phyloP scores from a whole-genome alignment of 2,329 filamentous ascomycete species.

The Diaporthe capsici region DNA sequence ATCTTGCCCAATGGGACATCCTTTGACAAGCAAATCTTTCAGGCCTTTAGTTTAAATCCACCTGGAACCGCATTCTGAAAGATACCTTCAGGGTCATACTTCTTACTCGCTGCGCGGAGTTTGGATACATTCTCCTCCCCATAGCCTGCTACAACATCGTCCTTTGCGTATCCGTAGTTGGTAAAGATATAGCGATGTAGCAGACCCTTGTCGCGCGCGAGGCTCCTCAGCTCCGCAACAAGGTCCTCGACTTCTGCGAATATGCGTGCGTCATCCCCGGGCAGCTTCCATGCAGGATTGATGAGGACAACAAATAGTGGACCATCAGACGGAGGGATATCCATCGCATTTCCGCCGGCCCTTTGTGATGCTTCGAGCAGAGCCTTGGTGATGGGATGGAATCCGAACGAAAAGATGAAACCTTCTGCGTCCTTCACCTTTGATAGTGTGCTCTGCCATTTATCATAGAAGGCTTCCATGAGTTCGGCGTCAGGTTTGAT shows the following conservation, averaged over 20 bases:
- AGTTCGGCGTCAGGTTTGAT: slow-evolving; percentile 35
- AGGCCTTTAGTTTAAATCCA: slow-evolving; percentile 36
- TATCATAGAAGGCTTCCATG: slow-evolving; percentile 42
- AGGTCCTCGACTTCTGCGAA: slow-evolving; percentile 37
- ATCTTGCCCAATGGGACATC: too few relatives aligned
- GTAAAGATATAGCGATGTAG: slow-evolving; percentile 43
- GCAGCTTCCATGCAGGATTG: slow-evolving; percentile 44
- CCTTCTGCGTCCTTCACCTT: slow-evolving; percentile 42
- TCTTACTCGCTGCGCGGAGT: neutral
- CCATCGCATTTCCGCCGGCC: slow-evolving; percentile 44
- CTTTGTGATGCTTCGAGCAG: slow-evolving; percentile 42
- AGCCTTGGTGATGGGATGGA: slow-evolving; percentile 43
- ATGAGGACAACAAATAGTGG: slow-evolving; percentile 45
- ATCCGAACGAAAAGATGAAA: slow-evolving; percentile 44
- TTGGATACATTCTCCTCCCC: slow-evolving; percentile 11
- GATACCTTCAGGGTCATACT: slow-evolving; percentile 14
- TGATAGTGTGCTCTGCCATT: slow-evolving; percentile 42
- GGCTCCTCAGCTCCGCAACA: slow-evolving; percentile 10
- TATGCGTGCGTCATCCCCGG: slow-evolving; percentile 32
- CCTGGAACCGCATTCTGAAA: slow-evolving; percentile 43
- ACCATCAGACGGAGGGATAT: slow-evolving; percentile 43
- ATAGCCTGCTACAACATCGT: slow-evolving; percentile 41
- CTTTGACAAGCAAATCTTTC: neutral
- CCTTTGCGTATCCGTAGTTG: slow-evolving; percentile 40
- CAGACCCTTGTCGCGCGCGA: slow-evolving; percentile 39